These are phyloP conservation scores for Sugiyamaella xylanicola DNA, from an alignment of 1,139 yeast species.

Conservation along the genomic window DNA sequence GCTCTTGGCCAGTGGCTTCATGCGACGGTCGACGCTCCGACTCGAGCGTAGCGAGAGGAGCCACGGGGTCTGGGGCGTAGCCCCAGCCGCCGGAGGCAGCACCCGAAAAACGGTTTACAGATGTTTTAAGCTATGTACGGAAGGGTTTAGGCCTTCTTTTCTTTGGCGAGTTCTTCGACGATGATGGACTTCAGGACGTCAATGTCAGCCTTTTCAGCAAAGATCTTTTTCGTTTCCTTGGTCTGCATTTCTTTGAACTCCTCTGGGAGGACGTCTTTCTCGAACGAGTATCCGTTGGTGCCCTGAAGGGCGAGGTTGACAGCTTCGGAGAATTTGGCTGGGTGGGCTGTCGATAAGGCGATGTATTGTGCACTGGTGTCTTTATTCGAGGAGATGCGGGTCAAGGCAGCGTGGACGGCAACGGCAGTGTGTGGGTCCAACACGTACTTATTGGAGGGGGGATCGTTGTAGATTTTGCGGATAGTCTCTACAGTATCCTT, in stretches of 20 bases:
- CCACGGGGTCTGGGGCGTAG: neutral
- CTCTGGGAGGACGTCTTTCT: constrained; percentile 81
- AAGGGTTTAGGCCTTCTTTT: constrained; percentile 7
- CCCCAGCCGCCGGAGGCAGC: neutral
- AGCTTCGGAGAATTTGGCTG: constrained; percentile 96
- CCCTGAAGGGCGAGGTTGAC: constrained; percentile 76
- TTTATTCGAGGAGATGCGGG: constrained; percentile 55
- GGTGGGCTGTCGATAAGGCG: constrained; percentile 95
- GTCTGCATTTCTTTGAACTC: constrained; percentile 74
- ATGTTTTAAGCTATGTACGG: neutral
- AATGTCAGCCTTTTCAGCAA: constrained; percentile 72
- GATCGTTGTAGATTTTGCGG: constrained; percentile 59
- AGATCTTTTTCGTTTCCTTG: constrained; percentile 73
- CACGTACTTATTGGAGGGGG: constrained; percentile 67
- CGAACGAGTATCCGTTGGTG: constrained; percentile 77
- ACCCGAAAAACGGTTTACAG: neutral
- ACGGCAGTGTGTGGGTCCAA: constrained; percentile 97
- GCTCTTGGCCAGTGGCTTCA: no score
- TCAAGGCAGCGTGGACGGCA: constrained; percentile 78
- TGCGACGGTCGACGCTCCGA: neutral
- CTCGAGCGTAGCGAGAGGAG: constrained; percentile 2
- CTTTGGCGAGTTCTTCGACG: constrained; percentile 18
- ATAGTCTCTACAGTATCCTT: constrained; percentile 77
- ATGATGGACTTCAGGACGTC: constrained; percentile 74
- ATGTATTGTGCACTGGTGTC: constrained; percentile 56